A percentile compares a stretch with the other conserved stretches of the same genome.
These are phyloP conservation scores for Chiua sp. DNA, from an alignment of 1,284 basidiomycete genomes.

Conservation along the genomic window DNA sequence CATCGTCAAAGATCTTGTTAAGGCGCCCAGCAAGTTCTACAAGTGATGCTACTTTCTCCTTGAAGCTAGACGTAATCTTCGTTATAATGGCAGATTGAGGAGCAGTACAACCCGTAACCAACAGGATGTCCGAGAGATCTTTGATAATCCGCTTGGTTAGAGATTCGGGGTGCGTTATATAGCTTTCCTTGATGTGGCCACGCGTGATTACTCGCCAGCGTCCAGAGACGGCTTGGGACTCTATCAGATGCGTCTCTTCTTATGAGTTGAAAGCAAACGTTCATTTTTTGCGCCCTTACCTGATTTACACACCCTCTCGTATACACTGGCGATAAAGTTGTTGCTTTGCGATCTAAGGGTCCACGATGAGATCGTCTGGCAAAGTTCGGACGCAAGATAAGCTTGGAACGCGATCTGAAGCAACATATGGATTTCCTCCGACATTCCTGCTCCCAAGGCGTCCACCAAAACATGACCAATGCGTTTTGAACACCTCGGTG, in stretches of 20 bases:
- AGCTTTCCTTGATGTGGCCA: background rate
- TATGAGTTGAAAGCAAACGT: background rate
- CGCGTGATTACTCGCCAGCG: slow-evolving; percentile 14
- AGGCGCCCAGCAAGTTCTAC: slow-evolving; percentile 23
- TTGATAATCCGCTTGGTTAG: slow-evolving; percentile 6
- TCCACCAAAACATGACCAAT: slow-evolving; percentile 2
- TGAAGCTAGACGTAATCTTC: slow-evolving; percentile 17
- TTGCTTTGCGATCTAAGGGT: slow-evolving; percentile 6
- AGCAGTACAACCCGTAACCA: slow-evolving; percentile 20
- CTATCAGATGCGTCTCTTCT: background rate
- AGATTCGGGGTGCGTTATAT: background rate
- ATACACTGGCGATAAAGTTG: slow-evolving; percentile 8
- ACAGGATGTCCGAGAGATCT: slow-evolving; percentile 17
- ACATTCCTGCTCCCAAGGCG: background rate
- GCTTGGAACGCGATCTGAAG: slow-evolving; percentile 15
- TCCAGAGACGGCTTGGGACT: slow-evolving; percentile 13
- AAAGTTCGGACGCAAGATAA: slow-evolving; percentile 8
- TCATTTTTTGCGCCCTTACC: slow-evolving; percentile 3
- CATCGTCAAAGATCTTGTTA: slow-evolving; percentile 24
- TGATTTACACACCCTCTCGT: slow-evolving; percentile 12
- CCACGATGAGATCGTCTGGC: slow-evolving; percentile 10
- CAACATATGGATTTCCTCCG: slow-evolving; percentile 8
- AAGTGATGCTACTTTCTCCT: slow-evolving; percentile 18
- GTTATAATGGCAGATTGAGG: slow-evolving; percentile 12
- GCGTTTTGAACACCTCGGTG: background rate